Evolutionary conservation across 164 flowering plant species (phyloP), one percentile per base, ranked within the genome.

Genomic region (Platanus orientalis): DNA sequence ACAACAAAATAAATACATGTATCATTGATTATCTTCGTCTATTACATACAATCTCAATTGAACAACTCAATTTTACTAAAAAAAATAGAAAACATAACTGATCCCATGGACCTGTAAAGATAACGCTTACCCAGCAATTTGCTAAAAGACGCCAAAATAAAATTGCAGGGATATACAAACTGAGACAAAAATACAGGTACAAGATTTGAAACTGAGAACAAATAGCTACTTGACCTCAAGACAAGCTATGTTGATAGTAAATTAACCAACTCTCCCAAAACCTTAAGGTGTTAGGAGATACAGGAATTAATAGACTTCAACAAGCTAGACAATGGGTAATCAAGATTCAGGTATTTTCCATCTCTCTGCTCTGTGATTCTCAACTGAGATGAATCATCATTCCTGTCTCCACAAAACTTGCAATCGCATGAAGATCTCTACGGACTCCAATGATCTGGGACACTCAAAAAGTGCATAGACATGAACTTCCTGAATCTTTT

Each of bases 401-500:
- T 62, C 44, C 56, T 57, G 21, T 52, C n/a, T 10, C 72, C 71
- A 60, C 78, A 72, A 21, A 75, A 72, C 45, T 72, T 64, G 60
- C 79, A 74, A 60, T 71, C 74, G 16, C 75, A 76, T 13, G 66
- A 63, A 60, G 79, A 70, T 67, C 50, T 62, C 12, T 76, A 69
- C 0, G 76, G 68, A 77, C 84, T 80, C 89, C 89, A 85, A 51
- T 70, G 60, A 65, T 89, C 96, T 9, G 99, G 99, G 21, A 91
- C 81, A 50, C 85, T 75, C 51, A 86, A 64, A 69, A 91, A 81
- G 67, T 94, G 78, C 2, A 80, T 63, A 3, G 82, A 72, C 83
- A 94, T 86, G 81, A 88, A 92, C 80, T 88, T 91, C 70, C 96
- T 77, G 76, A 91, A 94, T 68, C 99, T 75, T 76, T 82, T 89